A percentile compares a stretch with the other conserved stretches of the same genome.
These are phyloP conservation scores for Aspergillaceae sp. DNA, from an alignment of 2,329 filamentous ascomycete species.

Conservation along the genomic window DNA sequence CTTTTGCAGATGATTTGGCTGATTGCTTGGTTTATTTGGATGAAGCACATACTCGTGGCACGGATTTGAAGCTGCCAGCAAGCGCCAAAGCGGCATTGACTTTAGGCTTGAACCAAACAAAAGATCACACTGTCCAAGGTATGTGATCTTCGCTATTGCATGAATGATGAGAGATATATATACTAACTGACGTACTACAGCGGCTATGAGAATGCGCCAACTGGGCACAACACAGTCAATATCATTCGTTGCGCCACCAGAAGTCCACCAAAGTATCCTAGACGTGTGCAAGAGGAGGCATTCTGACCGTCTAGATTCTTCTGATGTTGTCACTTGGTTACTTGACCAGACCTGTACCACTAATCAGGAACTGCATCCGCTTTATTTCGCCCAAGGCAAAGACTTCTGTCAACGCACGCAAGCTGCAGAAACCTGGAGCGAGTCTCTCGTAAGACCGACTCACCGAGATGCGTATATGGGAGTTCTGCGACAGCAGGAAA, in stretches of 20 bases:
- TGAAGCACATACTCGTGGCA: constrained; percentile 54
- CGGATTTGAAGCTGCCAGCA: constrained; percentile 49
- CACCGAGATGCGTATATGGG: constrained; percentile 37
- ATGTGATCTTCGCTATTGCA: constrained; percentile 5
- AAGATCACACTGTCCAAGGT: constrained; percentile 56
- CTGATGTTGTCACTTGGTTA: constrained; percentile 53
- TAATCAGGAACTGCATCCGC: constrained; percentile 50
- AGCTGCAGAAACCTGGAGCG: constrained; percentile 36
- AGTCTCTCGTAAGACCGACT: constrained; percentile 30
- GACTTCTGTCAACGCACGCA: constrained; percentile 53
- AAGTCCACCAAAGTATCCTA: constrained; percentile 54
- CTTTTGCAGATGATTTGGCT: constrained; percentile 47
- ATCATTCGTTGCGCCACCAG: constrained; percentile 47
- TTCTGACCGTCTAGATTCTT: constrained; percentile 33
- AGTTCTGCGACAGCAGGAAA: constrained; percentile 45
- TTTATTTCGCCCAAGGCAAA: constrained; percentile 52
- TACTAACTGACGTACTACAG: constrained; percentile 24
- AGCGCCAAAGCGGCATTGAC: constrained; percentile 46
- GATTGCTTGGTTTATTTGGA: constrained; percentile 52
- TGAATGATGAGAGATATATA: neutral
- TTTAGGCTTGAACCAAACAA: constrained; percentile 48
- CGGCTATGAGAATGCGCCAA: constrained; percentile 58
- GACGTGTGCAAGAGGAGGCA: constrained; percentile 33
- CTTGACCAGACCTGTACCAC: constrained; percentile 54
- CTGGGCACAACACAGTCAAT: constrained; percentile 50